Evolutionary conservation across 768 basidiomycete species (phyloP).

Genomic region (Boletus speciosus): DNA sequence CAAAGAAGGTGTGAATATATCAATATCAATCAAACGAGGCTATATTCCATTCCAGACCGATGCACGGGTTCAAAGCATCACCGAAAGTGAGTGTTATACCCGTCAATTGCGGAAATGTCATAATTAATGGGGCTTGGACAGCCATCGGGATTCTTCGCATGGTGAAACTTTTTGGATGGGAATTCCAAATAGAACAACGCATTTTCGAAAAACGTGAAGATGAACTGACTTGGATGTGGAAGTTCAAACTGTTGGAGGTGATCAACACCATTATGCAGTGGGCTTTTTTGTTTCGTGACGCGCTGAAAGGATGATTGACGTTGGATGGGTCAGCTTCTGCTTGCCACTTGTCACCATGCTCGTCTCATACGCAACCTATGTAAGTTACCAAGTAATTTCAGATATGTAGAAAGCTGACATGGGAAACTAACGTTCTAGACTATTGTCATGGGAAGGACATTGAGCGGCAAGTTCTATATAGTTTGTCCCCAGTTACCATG

Average conservation of each 20-base stretch:
- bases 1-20: background rate
- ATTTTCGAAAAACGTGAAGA: constrained; percentile 3
- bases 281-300: background rate
- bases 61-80: background rate
- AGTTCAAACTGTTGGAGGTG: background rate
- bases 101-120: background rate
- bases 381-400: background rate
- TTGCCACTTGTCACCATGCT: background rate
- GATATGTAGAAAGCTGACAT: background rate
- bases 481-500: background rate
- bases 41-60: background rate
- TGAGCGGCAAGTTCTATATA: background rate
- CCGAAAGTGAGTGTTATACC: background rate
- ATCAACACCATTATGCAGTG: background rate
- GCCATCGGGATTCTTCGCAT: constrained; percentile 1
- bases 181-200: background rate
- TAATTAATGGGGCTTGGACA: background rate
- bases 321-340: background rate
- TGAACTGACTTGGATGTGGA: constrained; percentile 1
- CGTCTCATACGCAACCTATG: constrained; percentile 1
- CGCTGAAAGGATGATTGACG: background rate
- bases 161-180: constrained; percentile 4
- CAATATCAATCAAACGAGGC: background rate
- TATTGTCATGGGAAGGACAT: background rate
- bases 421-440: background rate